These are phyloP conservation scores for Aschersonia sp. DNA, from an alignment of 2,329 filamentous ascomycete species.

Conservation along the genomic window DNA sequence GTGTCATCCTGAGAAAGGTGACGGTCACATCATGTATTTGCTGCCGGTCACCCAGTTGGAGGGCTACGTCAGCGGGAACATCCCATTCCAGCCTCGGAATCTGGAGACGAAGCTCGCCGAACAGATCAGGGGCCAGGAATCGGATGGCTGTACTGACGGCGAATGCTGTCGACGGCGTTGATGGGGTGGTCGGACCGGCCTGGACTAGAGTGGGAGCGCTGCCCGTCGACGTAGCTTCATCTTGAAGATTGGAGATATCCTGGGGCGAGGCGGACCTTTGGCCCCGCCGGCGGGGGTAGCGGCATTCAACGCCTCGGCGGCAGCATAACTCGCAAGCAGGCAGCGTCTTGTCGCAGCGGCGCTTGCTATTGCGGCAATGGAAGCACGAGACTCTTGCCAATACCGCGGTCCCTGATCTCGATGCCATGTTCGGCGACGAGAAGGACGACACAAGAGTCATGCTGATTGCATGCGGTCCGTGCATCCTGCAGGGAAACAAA, in stretches of 20 bases:
- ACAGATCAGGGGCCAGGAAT: not conserved
- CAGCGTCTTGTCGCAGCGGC: not conserved
- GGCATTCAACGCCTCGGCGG: not conserved
- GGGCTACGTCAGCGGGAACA: not conserved
- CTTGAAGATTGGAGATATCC: not conserved
- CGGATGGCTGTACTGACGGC: not conserved
- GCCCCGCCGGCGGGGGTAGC: not conserved
- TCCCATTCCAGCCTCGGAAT: not conserved
- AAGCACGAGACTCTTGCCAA: not conserved
- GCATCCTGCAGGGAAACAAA: not conserved
- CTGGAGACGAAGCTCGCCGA: not conserved
- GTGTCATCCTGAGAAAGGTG: not conserved
- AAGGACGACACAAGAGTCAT: not conserved
- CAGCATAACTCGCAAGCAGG: not conserved
- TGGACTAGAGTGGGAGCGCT: too few species aligned
- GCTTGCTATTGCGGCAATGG: not conserved
- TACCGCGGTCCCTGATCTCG: not conserved
- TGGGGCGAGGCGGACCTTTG: not conserved
- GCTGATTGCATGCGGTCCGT: not conserved
- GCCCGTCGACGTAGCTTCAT: not conserved
- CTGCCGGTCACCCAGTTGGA: not conserved
- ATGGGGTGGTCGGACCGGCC: not conserved
- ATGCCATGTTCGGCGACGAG: not conserved
- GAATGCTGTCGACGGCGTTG: not conserved
- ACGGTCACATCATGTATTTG: not conserved